Base-by-base conservation (phyloP, 129 eudicot genomes). In the Pulicaria dysenterica region DNA sequence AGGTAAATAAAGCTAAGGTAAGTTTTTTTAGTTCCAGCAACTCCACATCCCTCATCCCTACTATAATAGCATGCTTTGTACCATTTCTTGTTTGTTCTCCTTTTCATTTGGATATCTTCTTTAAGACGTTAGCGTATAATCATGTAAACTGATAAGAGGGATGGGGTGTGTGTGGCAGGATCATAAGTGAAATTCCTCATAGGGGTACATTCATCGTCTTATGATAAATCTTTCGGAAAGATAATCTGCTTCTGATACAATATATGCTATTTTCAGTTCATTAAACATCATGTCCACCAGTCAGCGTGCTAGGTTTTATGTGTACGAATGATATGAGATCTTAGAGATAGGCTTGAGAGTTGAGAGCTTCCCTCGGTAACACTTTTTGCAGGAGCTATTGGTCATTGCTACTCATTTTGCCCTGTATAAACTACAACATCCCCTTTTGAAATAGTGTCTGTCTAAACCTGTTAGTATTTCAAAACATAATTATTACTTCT, bases 1-100 rank as follows among this genome's bases (percentile, higher is more conserved):
- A 73, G 19, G 58, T 58, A 83, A 83, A 80, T 91, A 53, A 34
- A 81, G 70, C 16, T 7, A 61, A 73, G 80, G 83, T 64, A 46
- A 43, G 43, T 70, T 48, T 41, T n/a, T 24, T 69, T 34, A 7
- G 51, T 58, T 58, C 40, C 17, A 34, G 24, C 57, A 47, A 40
- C 65, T 53, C 13, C 31, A 24, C 31, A 0, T 24, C 31, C 31
- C 31, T n/a, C n/a, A n/a, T n/a, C n/a, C n/a, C n/a, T n/a, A n/a
- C n/a, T n/a, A n/a, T n/a, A n/a, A n/a, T n/a, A n/a, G n/a, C n/a
- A n/a, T n/a, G n/a, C n/a, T n/a, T n/a, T n/a, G n/a, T n/a, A n/a
- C n/a, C n/a, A n/a, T 6, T 31, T 66, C 11, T 34, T 46, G 34
- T 67, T 13, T 46, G 71, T 46, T 66, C n/a, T n/a, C n/a, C n/a